Evolutionary conservation across 805 yeast species (phyloP).

Genomic region (Cyberlindnera saturnus): DNA sequence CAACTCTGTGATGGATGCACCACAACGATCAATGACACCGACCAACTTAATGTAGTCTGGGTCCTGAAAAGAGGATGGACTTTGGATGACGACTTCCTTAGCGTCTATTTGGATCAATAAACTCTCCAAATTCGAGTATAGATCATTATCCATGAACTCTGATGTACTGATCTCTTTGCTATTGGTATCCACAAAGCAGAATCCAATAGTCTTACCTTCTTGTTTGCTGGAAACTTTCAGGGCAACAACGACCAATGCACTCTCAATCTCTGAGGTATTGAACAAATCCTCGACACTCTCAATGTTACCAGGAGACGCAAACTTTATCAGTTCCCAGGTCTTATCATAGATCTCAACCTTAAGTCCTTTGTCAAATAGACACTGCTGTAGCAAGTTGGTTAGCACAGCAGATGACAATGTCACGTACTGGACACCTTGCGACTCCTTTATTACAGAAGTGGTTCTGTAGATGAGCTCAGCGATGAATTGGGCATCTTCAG

Average conservation of each 20-base stretch:
- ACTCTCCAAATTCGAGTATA: constrained; percentile 81
- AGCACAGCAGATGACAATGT: constrained; percentile 77
- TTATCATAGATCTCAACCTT: constrained; percentile 78
- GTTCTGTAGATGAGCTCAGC: constrained; percentile 86
- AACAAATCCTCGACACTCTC: constrained; percentile 71
- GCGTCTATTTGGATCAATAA: constrained; percentile 84
- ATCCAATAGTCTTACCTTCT: constrained; percentile 55
- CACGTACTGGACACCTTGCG: constrained; percentile 51
- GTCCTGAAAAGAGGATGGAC: constrained; percentile 29
- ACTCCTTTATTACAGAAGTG: constrained; percentile 66
- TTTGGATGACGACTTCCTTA: constrained; percentile 70
- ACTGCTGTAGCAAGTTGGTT: constrained; percentile 53
- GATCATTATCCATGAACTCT: constrained; percentile 83
- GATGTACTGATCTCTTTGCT: constrained; percentile 59
- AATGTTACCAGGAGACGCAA: constrained; percentile 89
- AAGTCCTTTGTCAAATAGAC: constrained; percentile 63
- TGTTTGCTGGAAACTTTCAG: constrained; percentile 29
- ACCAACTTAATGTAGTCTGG: constrained; percentile 58
- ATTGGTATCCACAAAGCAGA: constrained; percentile 73
- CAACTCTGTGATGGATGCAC: constrained; percentile 58
- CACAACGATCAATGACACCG: constrained; percentile 74
- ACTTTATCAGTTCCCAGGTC: constrained; percentile 48
- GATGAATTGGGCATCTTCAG: constrained; percentile 71
- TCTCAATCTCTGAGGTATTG: constrained; percentile 33
- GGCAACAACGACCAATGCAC: constrained; percentile 48